Evolutionary conservation across 176 grass and related monocot species (phyloP).

Genomic region (Microstegium vimineum): DNA sequence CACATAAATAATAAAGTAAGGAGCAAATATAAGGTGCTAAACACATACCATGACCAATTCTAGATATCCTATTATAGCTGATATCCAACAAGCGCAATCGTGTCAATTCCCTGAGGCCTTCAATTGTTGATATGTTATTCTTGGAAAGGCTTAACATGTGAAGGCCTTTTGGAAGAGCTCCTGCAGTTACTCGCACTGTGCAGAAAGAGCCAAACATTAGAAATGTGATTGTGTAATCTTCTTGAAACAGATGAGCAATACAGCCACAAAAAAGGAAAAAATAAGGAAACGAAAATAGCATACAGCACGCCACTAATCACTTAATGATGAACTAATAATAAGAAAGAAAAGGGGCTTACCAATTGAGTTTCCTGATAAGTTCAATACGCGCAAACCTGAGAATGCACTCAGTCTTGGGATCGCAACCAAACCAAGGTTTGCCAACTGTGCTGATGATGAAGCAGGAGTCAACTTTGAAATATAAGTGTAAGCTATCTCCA

Average conservation of each 20-base stretch:
- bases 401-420: constrained; percentile 73
- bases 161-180: constrained; percentile 85
- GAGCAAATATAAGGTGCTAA: constrained; percentile 20
- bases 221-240: not conserved
- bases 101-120: constrained; percentile 89
- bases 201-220: constrained; percentile 28
- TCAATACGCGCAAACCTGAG: constrained; percentile 64
- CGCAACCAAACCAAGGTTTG: constrained; percentile 62
- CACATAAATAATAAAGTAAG: not conserved
- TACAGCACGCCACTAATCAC: not conserved
- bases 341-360: constrained; percentile 39
- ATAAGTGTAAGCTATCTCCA: constrained; percentile 87
- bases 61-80: constrained; percentile 82
- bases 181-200: constrained; percentile 75
- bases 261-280: not conserved
- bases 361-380: constrained; percentile 80
- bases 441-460: constrained; percentile 70
- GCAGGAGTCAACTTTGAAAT: constrained; percentile 77
- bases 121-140: constrained; percentile 83
- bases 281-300: not conserved
- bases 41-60: constrained; percentile 87
- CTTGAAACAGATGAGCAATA: constrained; percentile 19
- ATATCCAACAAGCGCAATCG: constrained; percentile 79
- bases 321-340: constrained; percentile 5
- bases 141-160: constrained; percentile 94